A percentile compares a stretch with the other conserved stretches of the same genome.
These are phyloP conservation scores for Ascochyta fabae DNA, from an alignment of 2,329 filamentous ascomycete genomes.

Conservation along the genomic window DNA sequence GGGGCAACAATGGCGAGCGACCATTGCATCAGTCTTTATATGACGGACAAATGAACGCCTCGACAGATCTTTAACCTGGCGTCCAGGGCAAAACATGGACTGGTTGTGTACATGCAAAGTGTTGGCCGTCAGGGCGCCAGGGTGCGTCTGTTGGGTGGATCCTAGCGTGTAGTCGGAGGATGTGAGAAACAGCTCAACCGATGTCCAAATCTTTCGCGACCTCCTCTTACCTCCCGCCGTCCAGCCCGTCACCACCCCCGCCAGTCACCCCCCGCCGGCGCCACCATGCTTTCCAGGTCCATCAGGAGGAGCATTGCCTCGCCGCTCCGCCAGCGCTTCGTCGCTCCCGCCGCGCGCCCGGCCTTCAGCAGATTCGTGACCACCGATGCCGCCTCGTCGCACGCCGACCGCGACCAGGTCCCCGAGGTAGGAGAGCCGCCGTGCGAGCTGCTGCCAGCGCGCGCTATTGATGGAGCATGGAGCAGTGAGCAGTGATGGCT, in stretches of 20 bases:
- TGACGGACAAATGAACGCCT: too few relatives aligned
- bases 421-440: conserved; percentile 62
- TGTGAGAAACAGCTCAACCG: conserved; percentile 14
- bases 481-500: conserved; percentile 20
- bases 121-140: background rate
- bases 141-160: conserved; percentile 11
- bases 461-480: too few relatives aligned
- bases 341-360: conserved; percentile 42
- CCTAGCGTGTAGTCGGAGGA: conserved; percentile 4
- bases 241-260: conserved; percentile 27
- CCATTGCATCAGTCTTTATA: too few relatives aligned
- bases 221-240: conserved; percentile 10
- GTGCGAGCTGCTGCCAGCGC: background rate
- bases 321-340: conserved; percentile 49
- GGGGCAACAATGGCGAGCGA: too few relatives aligned
- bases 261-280: conserved; percentile 24
- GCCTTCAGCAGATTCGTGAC: conserved; percentile 74
- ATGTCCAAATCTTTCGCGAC: conserved; percentile 13
- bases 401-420: conserved; percentile 79
- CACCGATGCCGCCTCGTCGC: conserved; percentile 90
- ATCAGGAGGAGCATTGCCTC: conserved; percentile 49
- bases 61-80: too few relatives aligned
- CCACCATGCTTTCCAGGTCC: conserved; percentile 50
- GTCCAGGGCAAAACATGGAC: too few relatives aligned
- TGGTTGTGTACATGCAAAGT: too few relatives aligned